Base-by-base conservation (phyloP, 2,329 filamentous ascomycete genomes). In the Dissoconium aciculare region DNA sequence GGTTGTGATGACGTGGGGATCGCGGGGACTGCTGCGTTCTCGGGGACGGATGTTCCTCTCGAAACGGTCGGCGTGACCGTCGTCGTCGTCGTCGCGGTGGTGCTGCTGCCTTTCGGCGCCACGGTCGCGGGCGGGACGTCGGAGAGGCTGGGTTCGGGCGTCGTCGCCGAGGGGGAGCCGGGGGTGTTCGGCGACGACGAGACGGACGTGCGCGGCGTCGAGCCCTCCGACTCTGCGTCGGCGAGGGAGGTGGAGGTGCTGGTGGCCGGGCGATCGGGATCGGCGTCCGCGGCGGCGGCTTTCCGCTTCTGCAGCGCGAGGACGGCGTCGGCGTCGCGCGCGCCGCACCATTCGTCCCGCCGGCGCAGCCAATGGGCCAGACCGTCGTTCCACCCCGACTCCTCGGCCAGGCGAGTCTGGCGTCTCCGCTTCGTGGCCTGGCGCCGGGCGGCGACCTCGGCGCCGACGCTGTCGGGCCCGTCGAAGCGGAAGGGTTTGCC, bases 331-430 rank as follows among this genome's bases (percentile, higher is more conserved):
- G 51, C 66, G 64, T 39, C 69, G 8, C 67, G 63, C 17, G 83
- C 85, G 17, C 79, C 77, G 1, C 84, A 87, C 87, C 87, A 95
- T 5, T 73, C 74, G 56, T 93, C 74, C 28, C 85, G 69, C 35
- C 81, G 66, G 16, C 75, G 70, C 36, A 75, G 69, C 56, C 82
- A 95, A 51, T 78, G 78, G n/a, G 74, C 69, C 34, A 94, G 53
- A 0, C 87, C 87, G 21, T 76, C 64, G 46, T 94, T 95, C 75
- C 79, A 91, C 5, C 37, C 35, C 55, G 61, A 58, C 39, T 66
- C 62, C 16, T 51, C 47, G 32, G 58, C 53, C 29, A 62, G 37
- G 9, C 45, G 43, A 28, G 45, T 38, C 30, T 50, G 44, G 24
- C 58, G 49, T 39, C 55, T 54, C 30, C 52, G 45, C 39, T 54